These are phyloP conservation scores for Plasmodium cynomolgi DNA, from an alignment of 169 alveolate species.

Conservation along the genomic window DNA sequence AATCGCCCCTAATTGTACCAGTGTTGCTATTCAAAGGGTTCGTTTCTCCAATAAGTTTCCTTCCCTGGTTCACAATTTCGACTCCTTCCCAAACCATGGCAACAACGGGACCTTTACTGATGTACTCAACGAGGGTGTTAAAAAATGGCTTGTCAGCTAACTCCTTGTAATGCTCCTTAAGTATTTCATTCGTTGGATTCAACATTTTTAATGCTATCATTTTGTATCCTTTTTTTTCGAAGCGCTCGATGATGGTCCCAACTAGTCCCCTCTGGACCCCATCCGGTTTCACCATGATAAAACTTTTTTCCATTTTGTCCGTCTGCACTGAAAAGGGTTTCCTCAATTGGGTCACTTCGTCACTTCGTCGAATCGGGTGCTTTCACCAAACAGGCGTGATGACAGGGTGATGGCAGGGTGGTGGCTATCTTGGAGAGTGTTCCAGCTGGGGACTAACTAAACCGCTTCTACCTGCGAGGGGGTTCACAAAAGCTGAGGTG, in stretches of 20 bases:
- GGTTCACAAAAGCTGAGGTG: neutral
- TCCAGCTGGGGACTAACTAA: neutral
- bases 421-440: neutral
- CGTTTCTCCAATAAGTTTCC: conserved; percentile 96
- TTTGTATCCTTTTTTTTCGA: conserved; percentile 96
- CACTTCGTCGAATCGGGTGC: neutral
- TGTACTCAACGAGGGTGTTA: conserved; percentile 91
- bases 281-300: conserved; percentile 99
- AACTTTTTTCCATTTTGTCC: conserved; percentile 90
- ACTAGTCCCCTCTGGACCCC: conserved; percentile 98
- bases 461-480: neutral
- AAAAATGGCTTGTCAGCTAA: conserved; percentile 95
- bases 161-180: conserved; percentile 96
- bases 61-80: conserved; percentile 94
- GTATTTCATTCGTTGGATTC: conserved; percentile 89
- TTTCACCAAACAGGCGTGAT: neutral
- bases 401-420: neutral
- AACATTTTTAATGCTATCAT: conserved; percentile 94
- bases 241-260: conserved; percentile 94
- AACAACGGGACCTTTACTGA: conserved; percentile 97
- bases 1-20: conserved; percentile 97
- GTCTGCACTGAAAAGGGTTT: neutral
- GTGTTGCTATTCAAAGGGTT: conserved; percentile 84
- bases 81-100: conserved; percentile 99
- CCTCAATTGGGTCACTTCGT: neutral